These are phyloP conservation scores for Globisporangium abappressorium DNA, from an alignment of 352 stramenopile genomes.

Conservation along the genomic window DNA sequence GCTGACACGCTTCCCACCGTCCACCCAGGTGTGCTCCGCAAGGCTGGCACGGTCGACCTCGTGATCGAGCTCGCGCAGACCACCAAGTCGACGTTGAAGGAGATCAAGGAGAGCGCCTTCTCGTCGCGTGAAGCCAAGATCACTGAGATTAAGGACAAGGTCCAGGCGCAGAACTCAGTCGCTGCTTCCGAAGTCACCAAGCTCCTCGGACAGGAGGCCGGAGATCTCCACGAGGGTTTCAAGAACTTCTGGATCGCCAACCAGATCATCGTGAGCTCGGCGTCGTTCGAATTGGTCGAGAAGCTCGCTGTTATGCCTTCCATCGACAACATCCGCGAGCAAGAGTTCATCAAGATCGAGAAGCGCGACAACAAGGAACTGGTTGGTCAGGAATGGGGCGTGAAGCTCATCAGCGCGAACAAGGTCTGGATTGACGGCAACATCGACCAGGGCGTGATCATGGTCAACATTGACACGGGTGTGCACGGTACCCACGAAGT, in stretches of 20 bases:
- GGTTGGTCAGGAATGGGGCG: constrained; percentile 14
- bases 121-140: no score
- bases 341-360: constrained; percentile 11
- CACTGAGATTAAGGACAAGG: no score
- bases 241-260: constrained; percentile 29
- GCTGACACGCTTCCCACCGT: no score
- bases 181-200: no score
- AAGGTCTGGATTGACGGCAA: constrained; percentile 17
- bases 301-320: constrained; percentile 15
- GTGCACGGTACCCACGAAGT: constrained; percentile 20
- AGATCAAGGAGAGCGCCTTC: no score
- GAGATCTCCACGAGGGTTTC: constrained; percentile 8
- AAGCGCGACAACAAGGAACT: constrained; percentile 5
- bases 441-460: constrained; percentile 16
- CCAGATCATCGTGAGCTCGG: constrained; percentile 15
- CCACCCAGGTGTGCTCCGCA: no score
- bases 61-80: no score
- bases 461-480: constrained; percentile 22
- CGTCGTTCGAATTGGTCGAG: constrained; percentile 17
- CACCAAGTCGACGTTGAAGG: no score
- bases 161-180: no score
- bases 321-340: constrained; percentile 16
- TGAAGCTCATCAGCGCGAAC: constrained; percentile 15
- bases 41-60: no score
- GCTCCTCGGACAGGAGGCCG: no score